These are phyloP conservation scores for Paramecium biaurelia DNA, from an alignment of 73 alveolate genomes.

Conservation along the genomic window DNA sequence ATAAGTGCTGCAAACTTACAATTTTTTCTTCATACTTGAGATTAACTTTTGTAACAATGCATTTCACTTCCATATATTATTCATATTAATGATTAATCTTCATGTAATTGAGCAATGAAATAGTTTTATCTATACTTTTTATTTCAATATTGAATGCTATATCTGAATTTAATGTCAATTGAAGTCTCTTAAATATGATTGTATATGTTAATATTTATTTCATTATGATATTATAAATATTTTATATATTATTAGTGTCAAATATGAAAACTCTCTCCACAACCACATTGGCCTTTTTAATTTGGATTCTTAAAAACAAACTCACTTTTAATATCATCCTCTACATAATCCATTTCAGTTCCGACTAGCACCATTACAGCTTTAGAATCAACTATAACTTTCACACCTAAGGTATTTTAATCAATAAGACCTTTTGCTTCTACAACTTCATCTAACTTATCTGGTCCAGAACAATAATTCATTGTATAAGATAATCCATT, in stretches of 20 bases:
- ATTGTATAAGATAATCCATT: constrained; percentile 81
- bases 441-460: constrained; percentile 79
- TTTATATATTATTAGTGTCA: constrained; percentile 29
- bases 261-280: constrained; percentile 89
- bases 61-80: not conserved
- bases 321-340: constrained; percentile 75
- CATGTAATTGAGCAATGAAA: not conserved
- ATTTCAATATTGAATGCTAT: not conserved
- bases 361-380: constrained; percentile 86
- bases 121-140: not conserved
- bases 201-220: not conserved
- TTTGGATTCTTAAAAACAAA: constrained; percentile 86
- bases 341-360: constrained; percentile 86
- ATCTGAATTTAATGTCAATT: not conserved
- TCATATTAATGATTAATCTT: not conserved
- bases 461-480: constrained; percentile 73
- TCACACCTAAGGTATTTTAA: constrained; percentile 67
- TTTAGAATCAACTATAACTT: constrained; percentile 74
- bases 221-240: not conserved
- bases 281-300: constrained; percentile 84
- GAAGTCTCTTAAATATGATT: not conserved
- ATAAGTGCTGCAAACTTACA: not conserved
- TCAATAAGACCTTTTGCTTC: constrained; percentile 65
- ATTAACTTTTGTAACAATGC: not conserved
- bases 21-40: not conserved